These are phyloP conservation scores for Poa annua DNA, from an alignment of 176 grass and related monocot genomes.

Conservation along the genomic window DNA sequence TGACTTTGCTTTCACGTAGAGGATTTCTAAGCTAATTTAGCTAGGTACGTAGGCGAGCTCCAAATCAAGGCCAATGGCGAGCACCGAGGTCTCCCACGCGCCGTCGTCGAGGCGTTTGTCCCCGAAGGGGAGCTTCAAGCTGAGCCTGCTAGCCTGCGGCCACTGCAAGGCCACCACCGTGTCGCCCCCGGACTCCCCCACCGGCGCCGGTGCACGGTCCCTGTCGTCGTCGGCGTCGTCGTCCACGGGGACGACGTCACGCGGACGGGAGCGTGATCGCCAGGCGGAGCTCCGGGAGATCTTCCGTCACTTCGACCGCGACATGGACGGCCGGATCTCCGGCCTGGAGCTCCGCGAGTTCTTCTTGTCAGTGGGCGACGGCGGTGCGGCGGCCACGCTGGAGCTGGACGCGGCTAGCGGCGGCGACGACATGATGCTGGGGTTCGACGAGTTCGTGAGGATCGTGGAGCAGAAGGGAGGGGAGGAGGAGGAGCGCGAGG, in stretches of 20 bases:
- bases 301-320: conserved; percentile 81
- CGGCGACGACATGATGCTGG: conserved; percentile 36
- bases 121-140: conserved; percentile 67
- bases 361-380: conserved; percentile 68
- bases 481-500: conserved; percentile 72
- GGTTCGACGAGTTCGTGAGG: conserved; percentile 74
- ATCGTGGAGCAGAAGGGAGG: conserved; percentile 72
- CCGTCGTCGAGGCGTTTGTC: conserved; percentile 52
- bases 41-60: background rate
- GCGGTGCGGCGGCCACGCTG: background rate
- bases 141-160: conserved; percentile 50
- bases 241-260: conserved; percentile 35
- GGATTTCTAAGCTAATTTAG: background rate
- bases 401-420: conserved; percentile 1
- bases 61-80: conserved; percentile 40
- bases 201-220: conserved; percentile 22
- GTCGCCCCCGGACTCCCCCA: conserved; percentile 53
- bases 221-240: conserved; percentile 45
- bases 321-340: conserved; percentile 81
- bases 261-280: conserved; percentile 41
- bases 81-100: conserved; percentile 47
- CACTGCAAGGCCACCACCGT: conserved; percentile 51
- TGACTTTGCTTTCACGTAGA: background rate
- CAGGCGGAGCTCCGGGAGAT: conserved; percentile 61
- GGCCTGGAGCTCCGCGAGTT: conserved; percentile 62